Evolutionary conservation across 2,329 filamentous ascomycete genomes (phyloP), one percentile per base, ranked within the genome.

Genomic region (Fusarium circinatum): DNA sequence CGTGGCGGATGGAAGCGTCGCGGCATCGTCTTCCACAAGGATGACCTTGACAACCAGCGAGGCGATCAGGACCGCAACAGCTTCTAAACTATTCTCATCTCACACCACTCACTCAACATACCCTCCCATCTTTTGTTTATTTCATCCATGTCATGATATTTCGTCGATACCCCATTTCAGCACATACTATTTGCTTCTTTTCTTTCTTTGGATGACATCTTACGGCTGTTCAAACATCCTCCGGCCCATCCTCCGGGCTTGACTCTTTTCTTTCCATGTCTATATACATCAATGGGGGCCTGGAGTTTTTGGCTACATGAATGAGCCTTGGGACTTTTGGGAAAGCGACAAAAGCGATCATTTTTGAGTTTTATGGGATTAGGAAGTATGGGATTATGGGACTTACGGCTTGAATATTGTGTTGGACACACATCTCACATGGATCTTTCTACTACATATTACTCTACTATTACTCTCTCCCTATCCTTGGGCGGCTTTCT

Each of bases 1-100:
- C 82, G 82, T 22, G 82, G 83, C 42, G 83, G 84, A 39, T 85
- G 83, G 84, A 85, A 85, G 80, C 79, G 84, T 62, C 79, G 83
- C 18, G 84, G 83, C 56, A 81, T 85, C 47, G 78, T 85, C 77
- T 85, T 85, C 64, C 76, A 82, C 62, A 71, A 78, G 38, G 78
- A 83, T 34, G 82, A 83, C 39, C 74, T 83, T 24, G 81, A 82
- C 36, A 57, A 56, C 44, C 52, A 62, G 34, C 68, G 68, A 45
- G 45, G 38, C 52, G 64, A 75, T 14, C 48, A 52, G 51, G 74
- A 78, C 47, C 73, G 76, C 51, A 74, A 74, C 38, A 78, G 76
- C 70, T 78, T 66, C 56, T 78, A 74, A 76, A 57, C 36, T 38
- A 36, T 24, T 48, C 22, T 47, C 28, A 48, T 22, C 54, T 48